Evolutionary conservation across 495 filamentous ascomycete genomes (phyloP), one percentile per base, ranked within the genome.

Genomic region (Corynascus novoguineensis): DNA sequence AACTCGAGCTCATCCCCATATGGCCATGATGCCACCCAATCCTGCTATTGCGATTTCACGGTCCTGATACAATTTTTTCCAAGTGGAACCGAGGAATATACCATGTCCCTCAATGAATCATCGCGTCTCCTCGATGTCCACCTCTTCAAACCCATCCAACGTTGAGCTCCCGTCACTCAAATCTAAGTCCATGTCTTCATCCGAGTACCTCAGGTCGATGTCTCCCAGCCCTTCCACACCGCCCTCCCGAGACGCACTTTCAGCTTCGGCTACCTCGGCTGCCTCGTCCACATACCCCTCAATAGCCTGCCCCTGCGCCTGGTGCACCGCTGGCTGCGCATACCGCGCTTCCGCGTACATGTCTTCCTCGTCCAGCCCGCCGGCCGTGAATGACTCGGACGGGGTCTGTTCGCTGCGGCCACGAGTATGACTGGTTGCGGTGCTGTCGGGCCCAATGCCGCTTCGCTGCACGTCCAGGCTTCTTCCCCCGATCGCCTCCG

Each of bases 401-500:
- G 59, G 42, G 11, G 41, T 51, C 22, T 29, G 28, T 21, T n/a
- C 8, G 50, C 53, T 19, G 60, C 58, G 2, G 29, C 64, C 60
- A 8, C 45, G 40, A 21, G 50, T 51, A 5, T 15, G 32, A 44
- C 21, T 58, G 7, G 27, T 40, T 11, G 42, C 17, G 4, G 32
- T 48, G 14, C 31, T 40, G 21, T 24, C 17, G n/a, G 56, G 59
- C n/a, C n/a, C n/a, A 9, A 55, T 57, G 11, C 59, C 56, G 42
- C 66, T 68, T 34, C 62, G 62, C 29, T 73, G 57, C 8, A 56
- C 68, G n/a, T 58, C 55, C 35, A 71, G 17, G 40, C 68, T 68
- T 11, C 63, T 51, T 17, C 57, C 52, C 22, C 52, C 53, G n/a
- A n/a, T n/a, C n/a, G n/a, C n/a, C n/a, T n/a, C n/a, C n/a, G 52